Evolutionary conservation across 208 protist genomes (phyloP), one percentile per base, ranked within the genome.

Genomic region (Leishmania braziliensis): DNA sequence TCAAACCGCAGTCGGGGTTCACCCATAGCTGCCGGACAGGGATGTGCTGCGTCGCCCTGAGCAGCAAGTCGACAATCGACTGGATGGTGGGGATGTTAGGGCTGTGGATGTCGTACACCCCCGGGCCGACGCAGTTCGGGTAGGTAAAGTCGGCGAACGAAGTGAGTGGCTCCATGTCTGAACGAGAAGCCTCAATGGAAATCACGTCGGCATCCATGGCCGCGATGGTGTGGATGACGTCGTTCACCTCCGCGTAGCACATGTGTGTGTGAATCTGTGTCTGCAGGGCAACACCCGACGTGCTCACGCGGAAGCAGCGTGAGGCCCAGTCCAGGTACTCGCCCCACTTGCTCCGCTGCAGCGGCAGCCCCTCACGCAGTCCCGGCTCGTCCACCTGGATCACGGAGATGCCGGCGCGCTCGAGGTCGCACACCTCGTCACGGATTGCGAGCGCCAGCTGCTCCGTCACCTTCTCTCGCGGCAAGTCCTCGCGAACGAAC

Each of bases 321-420:
- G 94, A 86, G 0, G 94, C 91, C 95, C 96, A 98, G 70, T 91
- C 81, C 5, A 98, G 82, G 85, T 98, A 97, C n/a, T 75, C 74
- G 5, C 85, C 80, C 89, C 92, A 95, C 50, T 97, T 86, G 48
- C 76, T 51, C 50, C 69, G 79, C 70, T 91, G 75, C 65, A 98
- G 77, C 46, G 96, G 96, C 36, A 98, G 82, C 58, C 96, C 93
- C 85, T 98, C 96, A 29, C 96, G 83, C 36, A 98, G 69, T 1
- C 94, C 96, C 26, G 96, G 92, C 83, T 98, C 96, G 84, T 98
- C 95, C 43, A 98, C 84, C 89, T 98, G 96, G 74, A 98, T 92
- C 18, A 93, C 80, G 10, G 82, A 46, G 79, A 94, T 94, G 50
- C 94, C 94, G 39, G 77, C 89, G 39, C 81, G 83, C 69, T 96